Evolutionary conservation across 2,329 filamentous ascomycete genomes (phyloP), one percentile per base, ranked within the genome.

Genomic region (Calonectria pseudoturangicola): DNA sequence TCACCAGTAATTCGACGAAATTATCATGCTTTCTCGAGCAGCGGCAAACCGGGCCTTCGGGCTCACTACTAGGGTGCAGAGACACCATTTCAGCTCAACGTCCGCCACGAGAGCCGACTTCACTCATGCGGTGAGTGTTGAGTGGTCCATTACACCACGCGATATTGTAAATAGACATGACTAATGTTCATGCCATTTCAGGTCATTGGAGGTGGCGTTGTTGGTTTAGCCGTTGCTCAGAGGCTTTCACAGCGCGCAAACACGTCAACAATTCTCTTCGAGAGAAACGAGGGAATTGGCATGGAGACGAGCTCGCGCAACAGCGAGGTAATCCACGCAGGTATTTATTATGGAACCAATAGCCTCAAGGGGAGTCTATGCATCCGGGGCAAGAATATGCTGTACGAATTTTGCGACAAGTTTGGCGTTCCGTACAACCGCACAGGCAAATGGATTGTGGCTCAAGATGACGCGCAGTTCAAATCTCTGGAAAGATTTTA

Each of bases 261-360:
- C 27, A 88, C 89, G 6, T 91, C 90, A 3, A 96, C 94, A 0
- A 88, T 98, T 13, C 87, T 98, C 66, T 91, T 98, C 2, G 96
- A 98, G 84, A 92, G 94, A 30, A 94, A 98, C 86, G 84, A 88
- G 27, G 88, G 89, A 63, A 88, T 94, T 27, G 96, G 96, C 66
- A 97, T 92, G 41, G 96, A 98, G 86, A 98, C 95, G 0, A 96
- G 93, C 75, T 94, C 93, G 76, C 92, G 96, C 76, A 98, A 98
- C 86, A 96, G 94, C 81, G 96, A 98, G 89, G 97, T 98, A 68
- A 97, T 99, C 78, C 97, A 99, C 83, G 97, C 95, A 1, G 97
- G 97, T 18, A 89, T 98, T 74, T 98, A 98, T 88, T 98, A 98
- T 84, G 94, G 94, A n/a, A 82, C 88, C 8, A 84, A 86, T 47